These are phyloP conservation scores for Lepidium didymum DNA, from an alignment of 345 rosid genomes.

Conservation along the genomic window DNA sequence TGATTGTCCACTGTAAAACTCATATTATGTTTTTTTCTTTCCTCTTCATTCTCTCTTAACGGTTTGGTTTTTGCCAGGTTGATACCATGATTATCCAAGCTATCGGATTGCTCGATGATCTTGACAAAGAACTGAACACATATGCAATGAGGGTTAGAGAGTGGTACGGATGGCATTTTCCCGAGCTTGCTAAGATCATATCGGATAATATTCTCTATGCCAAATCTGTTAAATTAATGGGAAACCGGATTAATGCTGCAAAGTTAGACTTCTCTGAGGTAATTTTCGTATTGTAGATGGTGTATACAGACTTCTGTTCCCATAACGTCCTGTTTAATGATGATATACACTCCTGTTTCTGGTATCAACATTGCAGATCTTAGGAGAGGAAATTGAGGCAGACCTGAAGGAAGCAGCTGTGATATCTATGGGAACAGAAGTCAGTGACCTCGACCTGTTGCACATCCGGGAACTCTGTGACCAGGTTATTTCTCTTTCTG, in stretches of 20 bases:
- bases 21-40: neutral
- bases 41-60: neutral
- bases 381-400: constrained; percentile 51
- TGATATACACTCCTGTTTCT: neutral
- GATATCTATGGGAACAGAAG: constrained; percentile 84
- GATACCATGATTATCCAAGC: constrained; percentile 92
- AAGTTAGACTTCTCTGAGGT: constrained; percentile 80
- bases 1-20: neutral
- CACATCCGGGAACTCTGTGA: constrained; percentile 67
- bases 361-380: constrained; percentile 28
- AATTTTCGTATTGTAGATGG: neutral
- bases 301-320: neutral
- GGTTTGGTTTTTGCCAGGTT: constrained; percentile 35
- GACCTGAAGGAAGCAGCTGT: constrained; percentile 69
- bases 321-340: neutral
- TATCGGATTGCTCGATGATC: constrained; percentile 78
- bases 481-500: constrained; percentile 62
- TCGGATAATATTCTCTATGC: constrained; percentile 70
- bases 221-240: constrained; percentile 68
- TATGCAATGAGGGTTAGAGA: constrained; percentile 83
- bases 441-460: constrained; percentile 64
- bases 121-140: constrained; percentile 76
- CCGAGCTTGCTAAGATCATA: constrained; percentile 79
- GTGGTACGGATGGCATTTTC: constrained; percentile 96
- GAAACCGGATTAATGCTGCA: constrained; percentile 60